Percentiles rank a stretch among this genome's conserved stretches.
phyloP scores from a whole-genome alignment of 2,329 filamentous ascomycete genomes.

The Neonectria punicea region DNA sequence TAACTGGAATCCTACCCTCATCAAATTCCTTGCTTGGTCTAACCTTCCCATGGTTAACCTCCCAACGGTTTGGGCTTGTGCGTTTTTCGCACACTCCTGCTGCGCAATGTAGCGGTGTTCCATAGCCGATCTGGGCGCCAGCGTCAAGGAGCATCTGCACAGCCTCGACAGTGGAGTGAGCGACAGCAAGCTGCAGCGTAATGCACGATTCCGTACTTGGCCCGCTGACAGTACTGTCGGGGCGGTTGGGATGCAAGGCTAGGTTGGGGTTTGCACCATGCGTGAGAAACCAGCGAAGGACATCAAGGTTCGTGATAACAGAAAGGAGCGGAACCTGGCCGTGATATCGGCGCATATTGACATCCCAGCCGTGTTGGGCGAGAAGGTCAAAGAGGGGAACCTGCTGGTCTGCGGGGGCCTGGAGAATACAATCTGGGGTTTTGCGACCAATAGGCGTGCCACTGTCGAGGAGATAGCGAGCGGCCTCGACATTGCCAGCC shows the following conservation, averaged over 20 bases:
- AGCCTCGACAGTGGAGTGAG: not conserved
- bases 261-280: conserved; percentile 35
- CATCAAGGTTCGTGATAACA: conserved; percentile 11
- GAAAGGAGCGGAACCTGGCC: conserved; percentile 23
- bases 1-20: conserved; percentile 23
- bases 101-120: conserved; percentile 29
- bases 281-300: conserved; percentile 34
- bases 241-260: conserved; percentile 19
- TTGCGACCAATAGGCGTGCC: conserved; percentile 26
- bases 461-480: conserved; percentile 14
- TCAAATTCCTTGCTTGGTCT: conserved; percentile 25
- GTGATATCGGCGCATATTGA: conserved; percentile 25
- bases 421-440: conserved; percentile 19
- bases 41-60: not conserved
- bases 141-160: conserved; percentile 29
- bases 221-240: conserved; percentile 19
- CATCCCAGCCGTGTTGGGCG: conserved; percentile 23
- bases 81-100: conserved; percentile 18
- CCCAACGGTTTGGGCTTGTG: not conserved
- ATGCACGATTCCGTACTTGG: conserved; percentile 25
- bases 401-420: conserved; percentile 7
- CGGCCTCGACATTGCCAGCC: conserved; percentile 24
- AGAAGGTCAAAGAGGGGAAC: conserved; percentile 29
- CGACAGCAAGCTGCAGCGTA: conserved; percentile 26
- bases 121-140: conserved; percentile 27